Conservation (phyloP, 2,329 filamentous ascomycete genomes). For the Domatiomyces globalis region DNA sequence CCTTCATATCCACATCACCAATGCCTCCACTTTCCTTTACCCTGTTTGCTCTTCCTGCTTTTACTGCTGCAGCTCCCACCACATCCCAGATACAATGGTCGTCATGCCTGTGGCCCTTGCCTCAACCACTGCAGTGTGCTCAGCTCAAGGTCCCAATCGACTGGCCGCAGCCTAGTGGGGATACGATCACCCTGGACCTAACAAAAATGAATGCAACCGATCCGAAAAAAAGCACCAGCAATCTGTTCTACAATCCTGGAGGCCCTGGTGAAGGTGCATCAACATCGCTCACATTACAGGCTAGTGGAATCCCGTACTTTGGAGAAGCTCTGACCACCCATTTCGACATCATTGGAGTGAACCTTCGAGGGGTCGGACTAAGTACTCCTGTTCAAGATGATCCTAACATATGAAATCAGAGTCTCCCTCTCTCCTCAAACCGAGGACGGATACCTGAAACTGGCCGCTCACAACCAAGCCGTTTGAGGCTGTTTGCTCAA, state of each 20-base stretch:
- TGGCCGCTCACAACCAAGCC: neutral
- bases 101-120: no score
- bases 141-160: neutral
- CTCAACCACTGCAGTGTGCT: neutral
- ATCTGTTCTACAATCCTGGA: slow-evolving; percentile 29
- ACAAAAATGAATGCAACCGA: slow-evolving; percentile 13
- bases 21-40: no score
- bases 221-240: slow-evolving; percentile 20
- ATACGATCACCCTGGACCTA: slow-evolving; percentile 20
- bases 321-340: slow-evolving; percentile 5
- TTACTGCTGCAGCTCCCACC: neutral
- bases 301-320: neutral
- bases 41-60: neutral
- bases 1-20: no score
- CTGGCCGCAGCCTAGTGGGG: no score
- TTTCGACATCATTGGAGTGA: slow-evolving; percentile 32
- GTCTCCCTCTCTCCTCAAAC: neutral
- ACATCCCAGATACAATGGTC: no score
- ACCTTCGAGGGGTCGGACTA: slow-evolving; percentile 30
- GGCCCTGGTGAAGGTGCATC: neutral
- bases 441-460: neutral
- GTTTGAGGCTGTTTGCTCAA: neutral
- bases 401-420: slow-evolving; percentile 23
- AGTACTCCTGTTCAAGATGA: slow-evolving; percentile 30
- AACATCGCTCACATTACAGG: neutral